Evolutionary conservation across 805 yeast species (phyloP), one percentile per base, ranked within the genome.

Genomic region (Danielozyma ontarioensis): DNA sequence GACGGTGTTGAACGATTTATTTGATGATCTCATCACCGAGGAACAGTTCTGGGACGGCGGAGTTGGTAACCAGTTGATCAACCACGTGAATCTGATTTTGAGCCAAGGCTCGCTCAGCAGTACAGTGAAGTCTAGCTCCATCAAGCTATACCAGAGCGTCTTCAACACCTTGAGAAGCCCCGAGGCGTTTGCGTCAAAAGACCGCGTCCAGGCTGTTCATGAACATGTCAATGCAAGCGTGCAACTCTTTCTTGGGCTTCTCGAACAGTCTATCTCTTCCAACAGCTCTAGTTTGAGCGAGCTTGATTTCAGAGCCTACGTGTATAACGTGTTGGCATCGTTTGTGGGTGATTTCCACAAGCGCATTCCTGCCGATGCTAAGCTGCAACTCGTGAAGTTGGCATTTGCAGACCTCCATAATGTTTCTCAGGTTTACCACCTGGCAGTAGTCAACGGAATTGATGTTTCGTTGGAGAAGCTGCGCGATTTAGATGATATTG

Each of bases 1-100:
- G 38, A 51, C 72, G 3, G 76, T 83, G 3, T 60, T 86, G 28
- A 76, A 72, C 44, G 97, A 90, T 40, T 66, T 93, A 16, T 80
- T 88, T 41, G 93, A 84, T 48, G 97, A 93, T 49, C 68, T 88
- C 32, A 76, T 93, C 19, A 74, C 90, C 2, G 96, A 87, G 37
- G 87, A 80, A 23, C 90, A 85, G 55, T 90, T 89, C 52, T 84
- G 88, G 66, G 81, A 76, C 34, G 81, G 76, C 8, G 84, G 83
- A 2, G 69, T 81, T 27, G 90, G 89, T 2, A 41, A 53, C 13
- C 66, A 67, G 27, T 68, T 84, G 0, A 62, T 79, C 25, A 55
- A 64, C 21, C 73, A 77, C 25, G 68, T 83, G 33, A 57, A 68
- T 25, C 50, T 52, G 27, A 48, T 78, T 18, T 49, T 78, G 19